A percentile compares a stretch with the other conserved stretches of the same genome.
Conservation (phyloP, 2,329 filamentous ascomycete genomes). For the Ascochyta pisi region DNA sequence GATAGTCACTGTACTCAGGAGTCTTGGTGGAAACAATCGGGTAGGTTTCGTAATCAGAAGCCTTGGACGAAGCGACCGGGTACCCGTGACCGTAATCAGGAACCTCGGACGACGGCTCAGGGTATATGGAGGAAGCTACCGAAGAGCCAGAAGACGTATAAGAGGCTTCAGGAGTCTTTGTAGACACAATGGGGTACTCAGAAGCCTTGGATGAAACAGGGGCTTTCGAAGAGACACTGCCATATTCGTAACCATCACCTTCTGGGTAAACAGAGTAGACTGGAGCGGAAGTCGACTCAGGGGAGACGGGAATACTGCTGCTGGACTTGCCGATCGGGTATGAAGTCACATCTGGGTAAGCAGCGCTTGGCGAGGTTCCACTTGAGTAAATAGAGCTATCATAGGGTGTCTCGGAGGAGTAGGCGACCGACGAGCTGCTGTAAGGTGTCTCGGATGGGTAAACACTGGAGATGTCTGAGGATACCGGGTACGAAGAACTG, state of each 20-base stretch:
- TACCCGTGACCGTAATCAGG: not conserved
- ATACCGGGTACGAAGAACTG: conserved; percentile 1
- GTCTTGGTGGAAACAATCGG: not conserved
- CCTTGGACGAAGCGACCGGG: not conserved
- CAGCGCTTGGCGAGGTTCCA: conserved; percentile 2
- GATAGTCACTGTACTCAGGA: conserved; percentile 1
- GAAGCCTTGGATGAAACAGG: not conserved
- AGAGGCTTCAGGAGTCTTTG: not conserved
- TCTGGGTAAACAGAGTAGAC: conserved; percentile 14
- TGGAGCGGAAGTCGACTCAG: conserved; percentile 8
- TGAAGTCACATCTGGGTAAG: conserved; percentile 4
- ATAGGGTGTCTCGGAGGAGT: not conserved
- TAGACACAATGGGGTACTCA: not conserved
- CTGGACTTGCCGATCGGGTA: conserved; percentile 2
- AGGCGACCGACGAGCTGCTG: not conserved
- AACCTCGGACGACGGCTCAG: not conserved
- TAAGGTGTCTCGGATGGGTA: conserved; percentile 4
- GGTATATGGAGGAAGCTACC: not conserved
- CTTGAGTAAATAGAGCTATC: conserved; percentile 3
- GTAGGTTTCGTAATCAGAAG: not conserved
- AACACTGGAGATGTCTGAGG: not conserved
- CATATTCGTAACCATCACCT: not conserved
- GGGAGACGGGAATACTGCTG: conserved; percentile 14
- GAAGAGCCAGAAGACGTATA: not conserved
- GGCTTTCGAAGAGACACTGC: conserved; percentile 2